Conservation (phyloP, 2,329 filamentous ascomycete species). For the Aspergillus sojae region DNA sequence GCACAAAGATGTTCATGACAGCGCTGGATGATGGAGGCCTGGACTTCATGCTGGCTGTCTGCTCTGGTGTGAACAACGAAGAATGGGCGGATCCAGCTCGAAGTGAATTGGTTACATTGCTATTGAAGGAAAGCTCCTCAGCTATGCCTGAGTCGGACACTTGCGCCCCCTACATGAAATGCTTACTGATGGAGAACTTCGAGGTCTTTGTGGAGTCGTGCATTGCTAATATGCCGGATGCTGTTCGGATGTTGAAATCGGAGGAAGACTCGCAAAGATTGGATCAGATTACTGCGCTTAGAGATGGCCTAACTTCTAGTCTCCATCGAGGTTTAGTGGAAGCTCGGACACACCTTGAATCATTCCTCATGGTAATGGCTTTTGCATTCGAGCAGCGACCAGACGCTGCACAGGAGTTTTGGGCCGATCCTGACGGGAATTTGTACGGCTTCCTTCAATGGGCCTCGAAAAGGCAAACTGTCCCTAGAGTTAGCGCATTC, state of each 20-base stretch:
- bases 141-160: constrained; percentile 68
- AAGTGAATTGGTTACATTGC: constrained; percentile 75
- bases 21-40: constrained; percentile 86
- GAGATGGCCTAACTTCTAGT: constrained; percentile 46
- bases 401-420: constrained; percentile 85
- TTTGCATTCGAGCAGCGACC: constrained; percentile 86
- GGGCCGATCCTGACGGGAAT: constrained; percentile 90
- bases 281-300: constrained; percentile 48
- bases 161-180: constrained; percentile 73
- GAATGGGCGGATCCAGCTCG: constrained; percentile 89
- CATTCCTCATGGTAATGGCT: constrained; percentile 88
- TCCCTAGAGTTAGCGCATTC: constrained; percentile 92
- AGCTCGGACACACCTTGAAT: constrained; percentile 68
- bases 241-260: constrained; percentile 78
- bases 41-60: constrained; percentile 85
- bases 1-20: constrained; percentile 73
- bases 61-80: constrained; percentile 75
- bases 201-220: constrained; percentile 89
- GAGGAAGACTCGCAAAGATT: constrained; percentile 82
- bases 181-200: constrained; percentile 74
- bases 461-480: constrained; percentile 93
- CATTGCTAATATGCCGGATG: constrained; percentile 93
- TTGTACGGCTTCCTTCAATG: constrained; percentile 93
- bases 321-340: constrained; percentile 45
- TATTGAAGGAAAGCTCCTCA: constrained; percentile 77